These are phyloP conservation scores for Ophiostoma sp. DNA, from an alignment of 2,329 filamentous ascomycete species.

Conservation along the genomic window DNA sequence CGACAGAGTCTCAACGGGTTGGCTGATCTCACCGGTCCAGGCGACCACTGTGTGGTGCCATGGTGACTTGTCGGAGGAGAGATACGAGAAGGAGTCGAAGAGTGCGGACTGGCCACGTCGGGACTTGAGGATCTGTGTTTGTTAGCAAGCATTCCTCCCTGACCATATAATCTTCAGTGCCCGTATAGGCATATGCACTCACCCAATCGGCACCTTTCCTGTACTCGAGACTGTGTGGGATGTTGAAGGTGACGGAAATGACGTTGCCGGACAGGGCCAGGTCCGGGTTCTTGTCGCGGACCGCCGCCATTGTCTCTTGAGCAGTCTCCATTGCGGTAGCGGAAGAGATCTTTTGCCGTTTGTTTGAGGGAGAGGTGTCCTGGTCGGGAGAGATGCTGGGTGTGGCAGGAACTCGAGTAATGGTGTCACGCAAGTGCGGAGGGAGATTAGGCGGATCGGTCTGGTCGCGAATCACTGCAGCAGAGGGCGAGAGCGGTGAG, in stretches of 20 bases:
- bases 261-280: conserved; percentile 58
- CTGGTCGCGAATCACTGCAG: conserved; percentile 6
- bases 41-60: conserved; percentile 93
- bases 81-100: conserved; percentile 83
- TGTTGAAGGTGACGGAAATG: conserved; percentile 61
- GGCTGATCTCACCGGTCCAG: conserved; percentile 85
- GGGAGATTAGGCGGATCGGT: conserved; percentile 29
- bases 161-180: neutral
- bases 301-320: conserved; percentile 50
- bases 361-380: conserved; percentile 37
- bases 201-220: conserved; percentile 58
- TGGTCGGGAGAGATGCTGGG: conserved; percentile 35
- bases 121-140: conserved; percentile 60
- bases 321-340: conserved; percentile 36
- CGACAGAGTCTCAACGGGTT: conserved; percentile 41
- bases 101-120: conserved; percentile 85
- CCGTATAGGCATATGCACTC: conserved; percentile 31
- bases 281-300: conserved; percentile 52
- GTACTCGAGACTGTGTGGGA: conserved; percentile 56
- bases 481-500: conserved; percentile 18
- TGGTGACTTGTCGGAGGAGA: conserved; percentile 73
- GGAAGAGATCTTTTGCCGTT: conserved; percentile 30
- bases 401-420: conserved; percentile 39
- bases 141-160: conserved; percentile 50
- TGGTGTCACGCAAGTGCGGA: conserved; percentile 35